phyloP scores from a whole-genome alignment of 352 stramenopile species.

The Globisporangium carolinianum region DNA sequence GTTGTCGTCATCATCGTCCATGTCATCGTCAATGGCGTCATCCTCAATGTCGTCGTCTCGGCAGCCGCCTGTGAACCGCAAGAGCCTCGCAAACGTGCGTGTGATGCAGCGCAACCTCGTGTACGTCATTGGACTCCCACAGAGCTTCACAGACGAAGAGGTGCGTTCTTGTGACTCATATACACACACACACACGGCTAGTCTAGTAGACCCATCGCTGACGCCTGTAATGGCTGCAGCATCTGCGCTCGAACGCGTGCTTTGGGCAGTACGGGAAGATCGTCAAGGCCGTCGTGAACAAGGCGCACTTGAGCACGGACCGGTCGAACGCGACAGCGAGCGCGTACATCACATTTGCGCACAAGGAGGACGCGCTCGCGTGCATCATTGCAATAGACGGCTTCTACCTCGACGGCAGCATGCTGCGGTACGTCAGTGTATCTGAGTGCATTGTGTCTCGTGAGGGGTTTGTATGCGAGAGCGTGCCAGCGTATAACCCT shows the following conservation, averaged over 20 bases:
- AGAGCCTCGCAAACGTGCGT: conserved; percentile 84
- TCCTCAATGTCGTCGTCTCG: conserved; percentile 8
- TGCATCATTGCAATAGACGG: conserved; percentile 91
- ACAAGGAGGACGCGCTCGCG: conserved; percentile 86
- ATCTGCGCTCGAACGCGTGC: conserved; percentile 80
- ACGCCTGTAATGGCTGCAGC: conserved; percentile 16
- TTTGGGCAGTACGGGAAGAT: conserved; percentile 94
- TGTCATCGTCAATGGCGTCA: conserved; percentile 14
- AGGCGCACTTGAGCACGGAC: conserved; percentile 64
- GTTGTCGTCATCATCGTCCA: conserved; percentile 1
- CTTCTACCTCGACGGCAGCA: conserved; percentile 76
- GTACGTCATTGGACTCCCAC: conserved; percentile 91
- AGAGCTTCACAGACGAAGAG: conserved; percentile 79
- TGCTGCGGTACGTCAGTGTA: conserved; percentile 39
- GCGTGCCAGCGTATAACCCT: too few relatives aligned
- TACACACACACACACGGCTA: too few relatives aligned
- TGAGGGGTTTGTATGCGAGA: too few relatives aligned
- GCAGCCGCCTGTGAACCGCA: conserved; percentile 52
- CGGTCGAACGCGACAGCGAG: conserved; percentile 72
- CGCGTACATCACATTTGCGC: conserved; percentile 92
- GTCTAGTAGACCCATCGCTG: neutral
- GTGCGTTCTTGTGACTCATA: conserved; percentile 14
- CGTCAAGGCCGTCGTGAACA: conserved; percentile 91
- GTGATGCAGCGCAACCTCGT: conserved; percentile 93
- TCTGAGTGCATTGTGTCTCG: too few relatives aligned